Conservation (phyloP, 1,284 basidiomycete genomes). For the Cerrena zonata region DNA sequence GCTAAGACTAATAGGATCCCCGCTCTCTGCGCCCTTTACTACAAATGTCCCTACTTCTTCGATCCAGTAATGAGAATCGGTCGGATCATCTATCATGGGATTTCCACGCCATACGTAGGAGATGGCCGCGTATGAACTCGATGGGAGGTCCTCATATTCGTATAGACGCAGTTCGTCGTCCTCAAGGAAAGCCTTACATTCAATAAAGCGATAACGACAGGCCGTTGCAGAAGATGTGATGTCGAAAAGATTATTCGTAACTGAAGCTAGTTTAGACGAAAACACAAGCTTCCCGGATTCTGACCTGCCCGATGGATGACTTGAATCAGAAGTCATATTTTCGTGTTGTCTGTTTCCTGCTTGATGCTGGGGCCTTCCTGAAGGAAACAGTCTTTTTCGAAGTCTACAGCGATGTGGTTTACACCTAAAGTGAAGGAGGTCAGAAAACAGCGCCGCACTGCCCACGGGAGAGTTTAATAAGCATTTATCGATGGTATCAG, state of each 20-base stretch:
- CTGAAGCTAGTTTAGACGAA: too few relatives aligned
- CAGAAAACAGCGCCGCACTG: too few relatives aligned
- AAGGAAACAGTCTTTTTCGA: too few relatives aligned
- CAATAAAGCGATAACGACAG: slow-evolving; percentile 6
- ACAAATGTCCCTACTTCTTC: slow-evolving; percentile 5
- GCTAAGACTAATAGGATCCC: slow-evolving; percentile 16
- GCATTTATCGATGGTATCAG: too few relatives aligned
- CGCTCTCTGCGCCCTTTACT: slow-evolving; percentile 15
- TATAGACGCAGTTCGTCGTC: neutral
- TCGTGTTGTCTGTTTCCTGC: too few relatives aligned
- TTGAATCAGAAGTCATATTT: too few relatives aligned
- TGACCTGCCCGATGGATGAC: neutral
- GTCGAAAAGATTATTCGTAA: too few relatives aligned
- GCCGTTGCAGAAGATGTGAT: neutral
- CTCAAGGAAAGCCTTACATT: neutral
- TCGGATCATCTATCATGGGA: neutral
- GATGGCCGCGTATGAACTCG: slow-evolving; percentile 3
- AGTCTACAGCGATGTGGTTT: too few relatives aligned
- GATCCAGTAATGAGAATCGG: neutral
- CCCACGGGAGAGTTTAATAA: too few relatives aligned
- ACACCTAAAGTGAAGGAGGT: too few relatives aligned
- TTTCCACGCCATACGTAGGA: slow-evolving; percentile 10
- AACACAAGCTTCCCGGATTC: too few relatives aligned
- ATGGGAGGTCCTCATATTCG: slow-evolving; percentile 5
- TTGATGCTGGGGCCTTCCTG: too few relatives aligned